A percentile compares a stretch with the other conserved stretches of the same genome.
phyloP scores from a whole-genome alignment of 495 filamentous ascomycete species.

The Aspergillus indologenus region DNA sequence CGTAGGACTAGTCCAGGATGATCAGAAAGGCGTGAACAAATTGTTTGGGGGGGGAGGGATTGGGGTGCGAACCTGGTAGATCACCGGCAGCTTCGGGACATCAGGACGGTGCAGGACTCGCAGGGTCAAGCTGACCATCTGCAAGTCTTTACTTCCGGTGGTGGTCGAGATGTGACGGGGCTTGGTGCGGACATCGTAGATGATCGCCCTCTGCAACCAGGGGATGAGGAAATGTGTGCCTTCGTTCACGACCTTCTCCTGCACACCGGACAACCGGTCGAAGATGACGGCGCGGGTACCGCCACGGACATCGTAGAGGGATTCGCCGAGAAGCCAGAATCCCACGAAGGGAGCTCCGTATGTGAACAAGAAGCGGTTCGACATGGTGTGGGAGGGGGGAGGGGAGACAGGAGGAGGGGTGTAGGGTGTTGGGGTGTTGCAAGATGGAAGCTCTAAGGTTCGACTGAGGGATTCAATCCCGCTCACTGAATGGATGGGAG shows the following conservation, averaged over 20 bases:
- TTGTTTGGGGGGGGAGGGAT: background rate
- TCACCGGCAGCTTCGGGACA: slow-evolving; percentile 86
- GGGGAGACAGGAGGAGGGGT: slow-evolving; percentile 6
- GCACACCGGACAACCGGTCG: slow-evolving; percentile 88
- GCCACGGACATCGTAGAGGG: slow-evolving; percentile 95
- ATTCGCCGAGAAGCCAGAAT: slow-evolving; percentile 60
- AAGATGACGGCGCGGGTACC: slow-evolving; percentile 96
- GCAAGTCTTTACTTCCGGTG: slow-evolving; percentile 96
- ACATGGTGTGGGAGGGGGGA: slow-evolving; percentile 46
- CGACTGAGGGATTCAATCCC: background rate
- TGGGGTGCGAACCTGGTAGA: slow-evolving; percentile 81
- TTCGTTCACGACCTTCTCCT: slow-evolving; percentile 88
- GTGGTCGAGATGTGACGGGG: slow-evolving; percentile 97
- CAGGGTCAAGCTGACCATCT: slow-evolving; percentile 99
- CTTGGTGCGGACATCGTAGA: slow-evolving; percentile 98
- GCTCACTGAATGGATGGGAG: background rate
- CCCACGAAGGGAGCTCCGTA: slow-evolving; percentile 44
- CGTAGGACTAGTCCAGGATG: slow-evolving; percentile 55
- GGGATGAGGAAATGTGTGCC: slow-evolving; percentile 96
- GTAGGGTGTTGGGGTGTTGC: no score
- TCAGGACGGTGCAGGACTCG: slow-evolving; percentile 94
- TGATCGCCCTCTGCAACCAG: slow-evolving; percentile 91
- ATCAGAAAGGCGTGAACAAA: slow-evolving; percentile 1
- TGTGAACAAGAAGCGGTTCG: slow-evolving; percentile 36
- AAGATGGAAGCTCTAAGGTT: slow-evolving; percentile 2